These are phyloP conservation scores for Stenocarpella maydis DNA, from an alignment of 2,329 filamentous ascomycete species.

Conservation along the genomic window DNA sequence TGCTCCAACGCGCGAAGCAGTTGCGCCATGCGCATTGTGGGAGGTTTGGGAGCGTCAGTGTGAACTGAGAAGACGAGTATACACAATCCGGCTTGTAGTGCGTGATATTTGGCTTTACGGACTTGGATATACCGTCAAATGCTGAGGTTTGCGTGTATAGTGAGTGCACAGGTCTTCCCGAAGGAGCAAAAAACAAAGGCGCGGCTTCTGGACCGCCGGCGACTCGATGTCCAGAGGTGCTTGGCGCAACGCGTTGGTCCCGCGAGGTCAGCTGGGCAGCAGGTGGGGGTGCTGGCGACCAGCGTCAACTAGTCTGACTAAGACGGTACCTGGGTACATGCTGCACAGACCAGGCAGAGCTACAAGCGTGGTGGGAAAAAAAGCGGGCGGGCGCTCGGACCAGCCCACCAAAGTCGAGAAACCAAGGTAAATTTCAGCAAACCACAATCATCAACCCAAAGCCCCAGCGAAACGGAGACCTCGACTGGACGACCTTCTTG, in stretches of 20 bases:
- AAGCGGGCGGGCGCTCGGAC: constrained; percentile 33
- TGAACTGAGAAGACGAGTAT: neutral
- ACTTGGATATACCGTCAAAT: neutral
- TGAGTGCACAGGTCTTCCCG: neutral
- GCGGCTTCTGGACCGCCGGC: neutral
- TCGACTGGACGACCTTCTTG: constrained; percentile 43
- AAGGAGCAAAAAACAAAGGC: constrained; percentile 11
- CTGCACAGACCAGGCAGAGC: no score
- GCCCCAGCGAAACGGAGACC: constrained; percentile 25
- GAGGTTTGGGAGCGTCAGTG: constrained; percentile 35
- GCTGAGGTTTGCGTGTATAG: neutral
- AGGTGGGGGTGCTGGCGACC: neutral
- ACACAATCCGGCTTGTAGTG: neutral
- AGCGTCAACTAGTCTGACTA: neutral
- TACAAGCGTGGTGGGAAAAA: constrained; percentile 4
- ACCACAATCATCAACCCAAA: constrained; percentile 26
- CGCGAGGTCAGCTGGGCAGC: constrained; percentile 9
- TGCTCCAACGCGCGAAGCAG: constrained; percentile 45
- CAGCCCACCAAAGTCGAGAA: constrained; percentile 33
- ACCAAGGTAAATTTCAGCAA: constrained; percentile 32
- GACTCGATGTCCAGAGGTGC: neutral
- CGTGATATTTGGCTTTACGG: neutral
- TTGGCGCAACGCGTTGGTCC: constrained; percentile 25
- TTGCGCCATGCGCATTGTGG: constrained; percentile 59
- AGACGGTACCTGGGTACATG: constrained; percentile 11